A percentile compares a stretch with the other conserved stretches of the same genome.
phyloP scores from a whole-genome alignment of 2,329 filamentous ascomycete genomes.

The Dactylellina cionopaga region DNA sequence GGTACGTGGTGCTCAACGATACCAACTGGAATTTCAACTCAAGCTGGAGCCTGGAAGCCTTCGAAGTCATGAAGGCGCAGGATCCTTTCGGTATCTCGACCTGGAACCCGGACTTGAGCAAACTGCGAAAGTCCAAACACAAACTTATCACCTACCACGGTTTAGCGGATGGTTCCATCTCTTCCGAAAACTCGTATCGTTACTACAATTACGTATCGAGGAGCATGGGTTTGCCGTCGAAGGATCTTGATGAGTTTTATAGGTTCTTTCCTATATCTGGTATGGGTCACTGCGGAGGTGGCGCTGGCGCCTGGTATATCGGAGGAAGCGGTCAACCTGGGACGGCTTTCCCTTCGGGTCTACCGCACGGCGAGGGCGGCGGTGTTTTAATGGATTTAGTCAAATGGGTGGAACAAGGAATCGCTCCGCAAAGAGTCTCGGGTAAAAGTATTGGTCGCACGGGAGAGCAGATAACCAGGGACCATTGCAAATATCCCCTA shows the following conservation, averaged over 20 bases:
- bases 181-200: background rate
- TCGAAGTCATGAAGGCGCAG: conserved; percentile 57
- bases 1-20: conserved; percentile 63
- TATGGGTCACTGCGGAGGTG: conserved; percentile 58
- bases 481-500: conserved; percentile 8
- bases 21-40: conserved; percentile 60
- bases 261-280: conserved; percentile 59
- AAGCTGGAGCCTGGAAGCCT: conserved; percentile 61
- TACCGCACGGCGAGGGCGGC: background rate
- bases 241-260: conserved; percentile 57
- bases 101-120: conserved; percentile 60
- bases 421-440: conserved; percentile 58
- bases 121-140: conserved; percentile 61
- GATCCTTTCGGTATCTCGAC: conserved; percentile 61
- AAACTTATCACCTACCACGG: conserved; percentile 66
- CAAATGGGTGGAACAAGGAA: conserved; percentile 64
- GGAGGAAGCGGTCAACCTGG: background rate
- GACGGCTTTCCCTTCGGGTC: background rate
- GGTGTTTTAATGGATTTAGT: conserved; percentile 63
- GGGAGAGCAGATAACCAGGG: background rate
- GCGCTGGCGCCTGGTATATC: conserved; percentile 51
- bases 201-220: conserved; percentile 2
- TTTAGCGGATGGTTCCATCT: conserved; percentile 4
- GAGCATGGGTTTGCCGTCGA: background rate
- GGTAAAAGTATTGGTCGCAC: background rate